Conservation (phyloP, 208 protist species). For the Tritrichomonas foetus region DNA sequence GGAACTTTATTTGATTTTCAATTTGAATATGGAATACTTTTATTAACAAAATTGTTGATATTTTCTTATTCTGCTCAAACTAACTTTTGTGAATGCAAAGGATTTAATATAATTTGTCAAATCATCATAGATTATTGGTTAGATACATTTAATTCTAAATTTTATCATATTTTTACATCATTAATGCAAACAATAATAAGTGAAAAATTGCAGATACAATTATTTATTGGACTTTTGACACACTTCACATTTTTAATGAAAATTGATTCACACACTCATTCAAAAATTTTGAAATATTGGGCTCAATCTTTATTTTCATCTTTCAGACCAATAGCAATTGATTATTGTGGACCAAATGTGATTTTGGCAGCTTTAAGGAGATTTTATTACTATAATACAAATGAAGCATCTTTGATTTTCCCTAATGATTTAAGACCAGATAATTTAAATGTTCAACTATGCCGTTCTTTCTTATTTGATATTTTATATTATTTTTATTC, state of each 20-base stretch:
- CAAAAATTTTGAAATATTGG: not conserved
- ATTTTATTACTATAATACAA: not conserved
- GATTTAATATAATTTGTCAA: not conserved
- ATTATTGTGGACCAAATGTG: not conserved
- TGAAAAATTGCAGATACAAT: not conserved
- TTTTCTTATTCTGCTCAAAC: not conserved
- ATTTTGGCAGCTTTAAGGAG: not conserved
- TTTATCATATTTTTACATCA: not conserved
- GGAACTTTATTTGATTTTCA: too few relatives aligned
- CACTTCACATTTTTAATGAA: not conserved
- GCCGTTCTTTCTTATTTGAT: not conserved
- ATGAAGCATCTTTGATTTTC: not conserved
- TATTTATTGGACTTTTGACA: not conserved
- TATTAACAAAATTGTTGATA: not conserved
- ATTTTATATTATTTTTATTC: not conserved
- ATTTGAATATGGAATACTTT: too few relatives aligned
- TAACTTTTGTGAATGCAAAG: not conserved
- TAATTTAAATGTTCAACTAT: not conserved
- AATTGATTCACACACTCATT: not conserved
- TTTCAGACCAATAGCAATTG: not conserved
- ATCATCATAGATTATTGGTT: not conserved
- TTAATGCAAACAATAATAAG: not conserved
- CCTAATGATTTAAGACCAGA: not conserved
- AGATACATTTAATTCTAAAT: not conserved
- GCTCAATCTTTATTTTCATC: not conserved